phyloP scores from a whole-genome alignment of 148 eudicot genomes.

The Arctostaphylos glauca region DNA sequence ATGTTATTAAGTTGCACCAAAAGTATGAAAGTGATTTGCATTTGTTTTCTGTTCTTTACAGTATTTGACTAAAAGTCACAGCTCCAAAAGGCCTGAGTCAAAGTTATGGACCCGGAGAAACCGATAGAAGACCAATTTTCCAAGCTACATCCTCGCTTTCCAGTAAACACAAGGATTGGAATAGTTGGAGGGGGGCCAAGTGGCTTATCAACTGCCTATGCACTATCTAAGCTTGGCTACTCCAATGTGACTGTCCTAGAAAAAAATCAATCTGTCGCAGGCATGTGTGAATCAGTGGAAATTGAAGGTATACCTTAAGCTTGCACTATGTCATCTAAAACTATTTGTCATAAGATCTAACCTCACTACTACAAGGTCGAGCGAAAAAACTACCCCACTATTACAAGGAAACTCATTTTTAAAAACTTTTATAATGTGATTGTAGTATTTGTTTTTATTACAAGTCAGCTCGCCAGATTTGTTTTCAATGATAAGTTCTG shows the following conservation, averaged over 20 bases:
- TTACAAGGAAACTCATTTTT: not conserved
- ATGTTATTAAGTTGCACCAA: not conserved
- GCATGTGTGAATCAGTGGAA: conserved; percentile 56
- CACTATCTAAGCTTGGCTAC: conserved; percentile 47
- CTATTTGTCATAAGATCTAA: not conserved
- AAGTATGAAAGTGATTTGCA: not conserved
- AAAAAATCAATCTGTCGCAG: conserved; percentile 47
- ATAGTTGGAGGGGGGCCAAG: conserved; percentile 54
- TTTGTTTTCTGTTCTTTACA: not conserved
- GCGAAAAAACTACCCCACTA: not conserved
- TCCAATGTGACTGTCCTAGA: conserved; percentile 43
- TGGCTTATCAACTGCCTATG: conserved; percentile 54
- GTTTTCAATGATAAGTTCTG: too few species aligned
- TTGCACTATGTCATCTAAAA: not conserved
- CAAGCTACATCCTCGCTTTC: conserved; percentile 44
- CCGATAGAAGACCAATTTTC: conserved; percentile 41
- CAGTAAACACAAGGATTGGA: conserved; percentile 36
- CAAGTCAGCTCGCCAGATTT: too few species aligned
- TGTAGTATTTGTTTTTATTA: too few species aligned
- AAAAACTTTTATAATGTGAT: not conserved
- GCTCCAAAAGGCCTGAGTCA: not conserved
- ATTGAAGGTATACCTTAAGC: conserved; percentile 37
- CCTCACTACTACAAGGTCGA: not conserved
- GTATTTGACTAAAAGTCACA: not conserved
- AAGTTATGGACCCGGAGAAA: conserved; percentile 25